Base-by-base conservation (phyloP, 257 asterid species). In the Solanum chiquidenum region DNA sequence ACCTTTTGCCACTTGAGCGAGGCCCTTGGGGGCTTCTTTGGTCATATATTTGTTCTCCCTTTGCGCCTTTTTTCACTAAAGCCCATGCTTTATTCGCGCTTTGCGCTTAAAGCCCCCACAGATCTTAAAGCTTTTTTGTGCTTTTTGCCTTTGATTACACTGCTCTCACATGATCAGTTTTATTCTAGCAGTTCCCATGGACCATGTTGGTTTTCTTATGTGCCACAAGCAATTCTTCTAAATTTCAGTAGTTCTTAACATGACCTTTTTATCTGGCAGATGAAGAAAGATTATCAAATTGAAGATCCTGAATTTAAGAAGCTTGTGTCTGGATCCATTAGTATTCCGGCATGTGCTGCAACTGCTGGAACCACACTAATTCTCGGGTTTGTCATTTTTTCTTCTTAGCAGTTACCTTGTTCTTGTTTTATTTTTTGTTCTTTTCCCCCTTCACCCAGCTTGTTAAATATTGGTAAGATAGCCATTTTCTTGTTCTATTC, bases 341-440 rank as follows among this genome's bases (percentile, higher is more conserved):
- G 97, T 90, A 69, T 95, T 86, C 98, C 98, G 8, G 94, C 98
- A 88, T 92, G 95, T 91, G 91, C 93, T 88, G 99, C 99, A 68
- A 94, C 99, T 86, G 99, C 98, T 86, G 99, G 99, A 88, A 96
- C 99, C 40, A 90, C 95, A 84, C 92, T 96, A 83, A 87, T 94
- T 85, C 86, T 96, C 29, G 99, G 99, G 98, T 96, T 38, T 87
- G 98, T 92, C 46, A 38, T 68, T 40, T 10, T n/a, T 21, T 55
- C 9, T 29, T 64, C 9, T 68, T 55, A 31, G 40, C 83, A 77
- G 46, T 68, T 88, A 6, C 29, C 52, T 86, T 25, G 69, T 80
- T 20, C 86, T 27, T 44, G 42, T 73, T 34, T 25, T 69, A 23
- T 4, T 29, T 82, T 29, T 18, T 5, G 1, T 52, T 10, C 8